Evolutionary conservation across 1,284 basidiomycete genomes (phyloP), one percentile per base, ranked within the genome.

Genomic region (Cutaneotrichosporon sp.): DNA sequence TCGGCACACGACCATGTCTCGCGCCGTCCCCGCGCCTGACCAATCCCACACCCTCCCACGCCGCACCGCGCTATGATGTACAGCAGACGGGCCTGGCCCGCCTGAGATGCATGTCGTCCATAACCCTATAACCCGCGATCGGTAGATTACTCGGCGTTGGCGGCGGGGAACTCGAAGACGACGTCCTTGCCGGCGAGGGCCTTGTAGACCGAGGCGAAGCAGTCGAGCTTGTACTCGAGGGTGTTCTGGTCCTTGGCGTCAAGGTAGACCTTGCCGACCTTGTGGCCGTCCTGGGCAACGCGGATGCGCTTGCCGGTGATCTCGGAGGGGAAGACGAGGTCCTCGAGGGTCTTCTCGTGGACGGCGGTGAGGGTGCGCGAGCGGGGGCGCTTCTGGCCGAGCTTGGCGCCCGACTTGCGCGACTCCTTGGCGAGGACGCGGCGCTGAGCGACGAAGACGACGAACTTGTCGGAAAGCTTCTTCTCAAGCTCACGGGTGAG

Each of bases 301-400:
- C 95, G 90, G 73, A 92, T 95, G 81, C 97, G 86, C 89, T 98
- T 98, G 78, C 95, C 97, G 71, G 94, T 90, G 81, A 99, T 99
- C 85, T 98, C 97, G 46, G 93, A 95, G 71, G 97, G 97, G 88
- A 88, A 97, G 64, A 99, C 95, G 67, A 99, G 90, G 83, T 99
- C 97, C 83, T 98, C 97, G 70, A 99, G 87, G 79, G 98, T 95
- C 83, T 89, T 89, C 83, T 97, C 94, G 86, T 99, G 97, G 67
- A 99, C 95, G 71, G 87, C 89, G 72, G 95, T 99, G 75, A 99
- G 89, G 65, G 97, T 99, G 79, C 97, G 91, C 82, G 87, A 92
- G 73, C 94, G 90, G 71, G 97, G 97, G 74, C 97, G 86, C 87
- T 95, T 97, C 86, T 99, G 95, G 64, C 71, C 71, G 64, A 71